Base-by-base conservation (phyloP, 148 eudicot species). In the Limonium bicolor region DNA sequence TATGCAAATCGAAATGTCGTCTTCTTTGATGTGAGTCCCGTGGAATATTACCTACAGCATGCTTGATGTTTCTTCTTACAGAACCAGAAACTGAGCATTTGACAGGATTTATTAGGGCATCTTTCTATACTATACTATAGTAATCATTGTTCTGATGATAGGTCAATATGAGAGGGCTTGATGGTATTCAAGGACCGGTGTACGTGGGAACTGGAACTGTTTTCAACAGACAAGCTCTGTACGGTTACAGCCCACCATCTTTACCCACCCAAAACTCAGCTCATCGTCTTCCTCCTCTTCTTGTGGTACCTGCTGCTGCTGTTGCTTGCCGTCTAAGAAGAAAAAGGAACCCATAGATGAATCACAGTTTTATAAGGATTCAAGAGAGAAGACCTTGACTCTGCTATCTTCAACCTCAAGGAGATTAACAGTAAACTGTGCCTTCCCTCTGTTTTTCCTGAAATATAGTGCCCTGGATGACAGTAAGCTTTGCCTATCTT, bases 141-240 rank as follows among this genome's bases (percentile, higher is more conserved):
- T n/a, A n/a, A n/a, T n/a, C n/a, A n/a, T n/a, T n/a, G n/a, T 26
- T 20, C 17, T 46, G 16, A 44, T 7, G 39, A 42, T 66, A 92
- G 99, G 83, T 92, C 31, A 92, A 92, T 68, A 85, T 92, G 99
- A 92, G 78, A 68, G 99, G 99, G n/a, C 67, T 92, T 49, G 99
- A 92, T 67, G 99, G 99, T 14, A 76, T 92, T 44, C 99, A 92
- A 76, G 99, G 99, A 39, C 99, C 99, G 21, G 90, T 92, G 24
- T 85, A 92, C 60, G 99, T 92, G 11, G 99, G 99, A 6, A 92
- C 99, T 16, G 99, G 99, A 48, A 75, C 86, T 92, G 85, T 76
- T 28, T 92, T 92, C 71, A 59, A 78, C 41, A 69, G 99, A 59
- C 99, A 92, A 71, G 99, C 99, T 36, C 72, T 92, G 19, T 92